phyloP scores from a whole-genome alignment of 2,329 filamentous ascomycete species.

The Alternaria sp. region DNA sequence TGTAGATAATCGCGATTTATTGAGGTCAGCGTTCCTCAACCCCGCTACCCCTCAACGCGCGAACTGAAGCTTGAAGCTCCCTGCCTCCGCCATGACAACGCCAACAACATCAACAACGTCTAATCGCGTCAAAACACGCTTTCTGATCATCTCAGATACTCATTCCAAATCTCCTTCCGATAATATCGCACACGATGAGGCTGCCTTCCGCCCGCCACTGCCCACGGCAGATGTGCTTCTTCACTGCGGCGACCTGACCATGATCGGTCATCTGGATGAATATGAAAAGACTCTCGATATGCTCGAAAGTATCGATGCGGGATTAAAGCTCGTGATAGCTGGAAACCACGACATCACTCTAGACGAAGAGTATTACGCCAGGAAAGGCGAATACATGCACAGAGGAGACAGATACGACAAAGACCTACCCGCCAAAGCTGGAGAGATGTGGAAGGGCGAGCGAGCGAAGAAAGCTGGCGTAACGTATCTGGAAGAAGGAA shows the following conservation, averaged over 20 bases:
- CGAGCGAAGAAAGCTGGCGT: slow-evolving; percentile 56
- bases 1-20: neutral
- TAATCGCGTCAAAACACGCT: slow-evolving; percentile 44
- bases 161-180: slow-evolving; percentile 34
- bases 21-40: neutral
- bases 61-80: neutral
- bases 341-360: slow-evolving; percentile 65
- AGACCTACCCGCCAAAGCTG: slow-evolving; percentile 37
- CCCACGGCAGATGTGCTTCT: slow-evolving; percentile 61
- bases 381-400: slow-evolving; percentile 37
- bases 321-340: slow-evolving; percentile 67
- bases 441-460: slow-evolving; percentile 56
- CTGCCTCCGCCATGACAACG: slow-evolving; percentile 18
- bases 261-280: slow-evolving; percentile 55
- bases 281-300: slow-evolving; percentile 56
- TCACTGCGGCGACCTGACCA: slow-evolving; percentile 66
- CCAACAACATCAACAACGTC: neutral
- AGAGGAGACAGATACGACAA: slow-evolving; percentile 25
- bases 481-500: slow-evolving; percentile 63
- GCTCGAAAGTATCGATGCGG: slow-evolving; percentile 57
- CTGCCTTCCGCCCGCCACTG: slow-evolving; percentile 49
- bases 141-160: slow-evolving; percentile 55
- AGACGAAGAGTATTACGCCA: slow-evolving; percentile 57
- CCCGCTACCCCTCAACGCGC: slow-evolving; percentile 8
- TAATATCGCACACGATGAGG: slow-evolving; percentile 10